Percentiles rank a stretch among this genome's conserved stretches.
Evolutionary conservation across 805 yeast species (phyloP).

Genomic region (Saccharomycopsis fermentans): DNA sequence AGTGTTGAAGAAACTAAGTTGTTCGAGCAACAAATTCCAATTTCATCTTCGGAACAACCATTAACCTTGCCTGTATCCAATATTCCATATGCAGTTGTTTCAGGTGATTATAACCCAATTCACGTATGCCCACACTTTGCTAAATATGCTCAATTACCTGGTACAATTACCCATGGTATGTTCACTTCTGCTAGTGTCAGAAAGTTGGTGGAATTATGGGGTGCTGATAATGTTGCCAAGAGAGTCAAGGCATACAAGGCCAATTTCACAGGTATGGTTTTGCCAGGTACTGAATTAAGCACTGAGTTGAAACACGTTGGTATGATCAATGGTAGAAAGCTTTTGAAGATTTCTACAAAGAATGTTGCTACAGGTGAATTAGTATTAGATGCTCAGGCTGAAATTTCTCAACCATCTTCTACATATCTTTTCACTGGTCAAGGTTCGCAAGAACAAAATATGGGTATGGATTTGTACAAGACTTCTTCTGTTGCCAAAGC

Average conservation of each 20-base stretch:
- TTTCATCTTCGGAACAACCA: slow-evolving; percentile 44
- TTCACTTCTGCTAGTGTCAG: slow-evolving; percentile 93
- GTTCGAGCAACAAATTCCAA: slow-evolving; percentile 85
- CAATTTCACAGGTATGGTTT: slow-evolving; percentile 90
- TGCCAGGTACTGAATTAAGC: slow-evolving; percentile 84
- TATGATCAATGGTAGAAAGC: slow-evolving; percentile 98
- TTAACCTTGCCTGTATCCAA: slow-evolving; percentile 90
- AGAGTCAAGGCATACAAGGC: slow-evolving; percentile 94
- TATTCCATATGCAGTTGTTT: slow-evolving; percentile 92
- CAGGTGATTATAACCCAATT: slow-evolving; percentile 97
- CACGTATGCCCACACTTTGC: slow-evolving; percentile 96
- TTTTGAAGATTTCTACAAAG: slow-evolving; percentile 81
- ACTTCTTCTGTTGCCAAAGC: slow-evolving; percentile 83
- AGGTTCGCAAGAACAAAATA: slow-evolving; percentile 99
- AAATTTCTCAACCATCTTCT: slow-evolving; percentile 95
- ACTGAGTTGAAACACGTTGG: slow-evolving; percentile 92
- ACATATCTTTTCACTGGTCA: slow-evolving; percentile 98
- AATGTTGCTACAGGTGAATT: slow-evolving; percentile 68
- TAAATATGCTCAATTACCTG: slow-evolving; percentile 85
- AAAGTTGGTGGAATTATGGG: slow-evolving; percentile 94
- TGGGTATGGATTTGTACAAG: slow-evolving; percentile 98
- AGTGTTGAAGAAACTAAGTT: slow-evolving; percentile 89
- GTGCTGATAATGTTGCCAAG: slow-evolving; percentile 92
- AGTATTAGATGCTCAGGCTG: slow-evolving; percentile 92
- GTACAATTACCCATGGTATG: slow-evolving; percentile 99